phyloP scores from a whole-genome alignment of 208 protist genomes.

The Leishmania braziliensis region DNA sequence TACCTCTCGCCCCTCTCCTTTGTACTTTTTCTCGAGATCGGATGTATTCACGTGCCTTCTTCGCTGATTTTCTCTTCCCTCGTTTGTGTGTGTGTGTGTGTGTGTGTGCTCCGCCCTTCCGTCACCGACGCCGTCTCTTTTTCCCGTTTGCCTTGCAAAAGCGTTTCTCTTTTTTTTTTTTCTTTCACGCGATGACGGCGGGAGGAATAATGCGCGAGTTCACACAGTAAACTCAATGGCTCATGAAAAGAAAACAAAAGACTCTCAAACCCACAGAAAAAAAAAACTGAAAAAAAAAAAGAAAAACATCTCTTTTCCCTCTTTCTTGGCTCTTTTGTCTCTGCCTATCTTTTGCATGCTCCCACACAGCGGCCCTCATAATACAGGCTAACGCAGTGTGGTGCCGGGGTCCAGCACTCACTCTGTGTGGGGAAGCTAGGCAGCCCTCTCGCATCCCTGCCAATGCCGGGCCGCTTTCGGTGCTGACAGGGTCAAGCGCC shows the following conservation, averaged over 20 bases:
- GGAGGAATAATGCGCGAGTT: neutral
- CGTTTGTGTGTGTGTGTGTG: neutral
- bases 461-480: neutral
- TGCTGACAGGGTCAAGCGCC: neutral
- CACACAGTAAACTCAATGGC: neutral
- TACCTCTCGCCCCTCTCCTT: neutral
- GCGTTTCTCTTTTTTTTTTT: neutral
- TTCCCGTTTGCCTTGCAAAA: neutral
- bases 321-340: neutral
- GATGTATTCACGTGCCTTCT: neutral
- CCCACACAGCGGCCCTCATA: neutral
- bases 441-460: neutral
- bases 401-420: neutral
- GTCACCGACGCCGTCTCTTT: neutral
- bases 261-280: neutral
- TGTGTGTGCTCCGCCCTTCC: neutral
- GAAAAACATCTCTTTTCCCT: too few species aligned
- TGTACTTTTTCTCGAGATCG: neutral
- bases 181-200: neutral
- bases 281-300: neutral
- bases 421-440: neutral
- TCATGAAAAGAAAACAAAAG: neutral
- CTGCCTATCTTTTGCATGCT: slow-evolving; percentile 5
- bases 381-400: neutral
- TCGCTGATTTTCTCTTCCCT: slow-evolving; percentile 1